Evolutionary conservation across 441 rosid genomes (phyloP), one percentile per base, ranked within the genome.

Genomic region (Biscutella laevigata): DNA sequence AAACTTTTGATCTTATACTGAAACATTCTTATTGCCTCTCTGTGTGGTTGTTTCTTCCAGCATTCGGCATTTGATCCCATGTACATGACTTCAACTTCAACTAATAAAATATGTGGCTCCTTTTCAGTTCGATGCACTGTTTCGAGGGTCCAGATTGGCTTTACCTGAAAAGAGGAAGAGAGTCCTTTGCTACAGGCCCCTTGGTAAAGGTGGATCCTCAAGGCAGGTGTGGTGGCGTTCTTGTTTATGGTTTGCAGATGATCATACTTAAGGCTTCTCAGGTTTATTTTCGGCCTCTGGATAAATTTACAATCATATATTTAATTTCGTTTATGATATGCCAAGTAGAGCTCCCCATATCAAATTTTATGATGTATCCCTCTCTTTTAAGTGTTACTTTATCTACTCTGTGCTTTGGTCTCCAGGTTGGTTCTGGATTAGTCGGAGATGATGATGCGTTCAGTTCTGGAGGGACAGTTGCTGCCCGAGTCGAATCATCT

Each of bases 61-160:
- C 9, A 5, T 25, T 33, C 9, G 32, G 37, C 12, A 13, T 43
- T 42, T 15, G 17, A 17, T 11, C 27, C 12, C 15, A 12, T 25
- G n/a, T 29, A 17, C 20, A 17, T 17, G 20, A 17, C 20, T 1
- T 22, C 50, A 7, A 11, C 12, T 19, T 34, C 9, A 33, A 32
- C 12, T 35, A 22, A 7, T 51, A 28, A 22, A 41, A 50, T 33
- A n/a, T 65, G 55, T 66, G 24, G 14, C 27, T 58, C 2, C 53
- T 71, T 72, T 73, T 59, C 87, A 94, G 99, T 54, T 94, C 99
- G 22, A 86, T 94, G 99, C 99, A 94, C 62, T 88, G 96, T 76
- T 94, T 94, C 72, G 99, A 94, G 74, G 88, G 96, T 67, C 87
- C 95, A 10, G 84, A 94, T 42, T 94, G 99, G 97, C 77, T 80